Evolutionary conservation across 768 basidiomycete species (phyloP), one percentile per base, ranked within the genome.

Genomic region (Naganishia kalamii): DNA sequence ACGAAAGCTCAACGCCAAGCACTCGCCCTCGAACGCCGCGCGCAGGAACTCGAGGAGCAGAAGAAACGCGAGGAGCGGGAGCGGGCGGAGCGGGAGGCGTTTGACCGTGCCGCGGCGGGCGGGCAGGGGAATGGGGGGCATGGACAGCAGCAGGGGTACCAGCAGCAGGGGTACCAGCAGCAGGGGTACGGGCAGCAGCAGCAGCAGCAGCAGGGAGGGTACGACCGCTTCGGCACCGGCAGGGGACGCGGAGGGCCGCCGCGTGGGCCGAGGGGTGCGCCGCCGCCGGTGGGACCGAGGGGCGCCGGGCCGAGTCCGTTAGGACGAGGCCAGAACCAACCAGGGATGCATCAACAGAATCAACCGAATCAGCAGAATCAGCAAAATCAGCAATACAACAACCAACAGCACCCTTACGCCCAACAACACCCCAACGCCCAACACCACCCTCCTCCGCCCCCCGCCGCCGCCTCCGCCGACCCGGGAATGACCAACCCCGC

Each of bases 1-100:
- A 85, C 89, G 2, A 98, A 90, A 79, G 90, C 92, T 69, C 89
- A 96, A 72, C 85, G 94, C 52, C 90, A 90, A 19, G 85, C 85
- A 73, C 79, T 96, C 37, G 94, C 94, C 3, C 88, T 97, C 66
- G 86, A 87, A 17, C 89, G 90, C 71, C 87, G 94, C 15, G 84
- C 86, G 21, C 84, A 88, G 65, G 93, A 97, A 75, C 87, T 97
- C 43, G 83, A 81, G 57, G 85, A 85, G 47, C 84, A 90, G 72
- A 86, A 82, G 66, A 85, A 84, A 62, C 83, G 81, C 52, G 86
- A 87, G 21, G 88, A 90, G 49, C 79, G 79, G 6, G 65, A 85
- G 4, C 82, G 82, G 68, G 75, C 78, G 44, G 86, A 90, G 65
- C 81, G 91, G 41, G 86, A 89, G 66, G 77, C 74, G 5, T 82